Evolutionary conservation across 768 basidiomycete genomes (phyloP).

Genomic region (Auriscalpium orientale): DNA sequence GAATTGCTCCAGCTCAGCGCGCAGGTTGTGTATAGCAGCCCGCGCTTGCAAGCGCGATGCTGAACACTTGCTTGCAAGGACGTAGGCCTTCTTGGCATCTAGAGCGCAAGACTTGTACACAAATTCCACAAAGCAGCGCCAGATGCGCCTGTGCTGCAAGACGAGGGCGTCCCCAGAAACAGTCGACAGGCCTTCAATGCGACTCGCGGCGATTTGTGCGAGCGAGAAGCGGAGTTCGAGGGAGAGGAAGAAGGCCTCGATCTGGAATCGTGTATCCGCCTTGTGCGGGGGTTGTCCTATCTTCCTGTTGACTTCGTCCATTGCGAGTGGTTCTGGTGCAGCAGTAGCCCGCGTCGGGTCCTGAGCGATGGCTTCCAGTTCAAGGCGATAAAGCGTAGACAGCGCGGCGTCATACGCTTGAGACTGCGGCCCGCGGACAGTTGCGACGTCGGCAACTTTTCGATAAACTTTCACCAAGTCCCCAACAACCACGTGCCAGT

Average conservation of each 20-base stretch:
- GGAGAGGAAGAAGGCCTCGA: conserved; percentile 28
- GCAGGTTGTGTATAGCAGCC: conserved; percentile 13
- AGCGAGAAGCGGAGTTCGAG: conserved; percentile 29
- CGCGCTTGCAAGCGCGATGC: conserved; percentile 24
- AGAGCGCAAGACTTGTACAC: conserved; percentile 20
- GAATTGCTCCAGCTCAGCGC: conserved; percentile 21
- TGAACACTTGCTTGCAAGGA: conserved; percentile 18
- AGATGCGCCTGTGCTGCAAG: conserved; percentile 9
- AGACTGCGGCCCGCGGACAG: conserved; percentile 23
- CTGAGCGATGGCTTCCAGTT: conserved; percentile 17
- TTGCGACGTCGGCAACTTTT: conserved; percentile 18
- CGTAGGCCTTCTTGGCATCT: conserved; percentile 19
- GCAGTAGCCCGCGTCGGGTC: conserved; percentile 15
- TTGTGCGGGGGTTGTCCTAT: conserved; percentile 29
- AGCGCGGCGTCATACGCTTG: conserved; percentile 28
- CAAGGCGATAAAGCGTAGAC: conserved; percentile 23
- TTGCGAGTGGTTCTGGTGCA: conserved; percentile 21
- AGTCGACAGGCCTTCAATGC: conserved; percentile 11
- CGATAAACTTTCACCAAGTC: conserved; percentile 19
- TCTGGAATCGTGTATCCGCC: conserved; percentile 26
- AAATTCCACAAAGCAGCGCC: conserved; percentile 18
- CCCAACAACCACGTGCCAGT: conserved; percentile 19
- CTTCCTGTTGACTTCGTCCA: conserved; percentile 21
- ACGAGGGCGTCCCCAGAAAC: conserved; percentile 1
- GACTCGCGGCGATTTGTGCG: conserved; percentile 22